A percentile compares a stretch with the other conserved stretches of the same genome.
Conservation (phyloP, 345 rosid species). For the Gossypium herbaceum region DNA sequence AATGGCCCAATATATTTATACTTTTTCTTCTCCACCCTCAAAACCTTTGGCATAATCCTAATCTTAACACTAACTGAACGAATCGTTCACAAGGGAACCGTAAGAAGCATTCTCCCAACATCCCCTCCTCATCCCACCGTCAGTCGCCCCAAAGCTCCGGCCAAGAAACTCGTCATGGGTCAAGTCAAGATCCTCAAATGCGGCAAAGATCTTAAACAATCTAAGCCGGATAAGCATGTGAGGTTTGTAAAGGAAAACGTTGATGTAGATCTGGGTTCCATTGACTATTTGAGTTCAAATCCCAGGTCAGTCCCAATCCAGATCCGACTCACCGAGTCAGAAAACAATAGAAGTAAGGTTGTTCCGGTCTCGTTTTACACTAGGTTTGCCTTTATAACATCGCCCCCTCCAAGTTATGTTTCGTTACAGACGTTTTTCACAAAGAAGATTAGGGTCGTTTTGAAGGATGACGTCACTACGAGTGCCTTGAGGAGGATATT, state of each 20-base stretch:
- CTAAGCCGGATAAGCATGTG: background rate
- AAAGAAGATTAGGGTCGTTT: slow-evolving; percentile 28
- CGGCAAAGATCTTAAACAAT: slow-evolving; percentile 39
- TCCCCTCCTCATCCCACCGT: background rate
- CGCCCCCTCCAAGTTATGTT: slow-evolving; percentile 88
- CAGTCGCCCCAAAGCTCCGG: background rate
- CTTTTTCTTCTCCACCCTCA: background rate
- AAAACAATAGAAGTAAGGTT: background rate
- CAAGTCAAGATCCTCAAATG: slow-evolving; percentile 71
- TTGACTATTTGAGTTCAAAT: slow-evolving; percentile 33
- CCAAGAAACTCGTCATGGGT: slow-evolving; percentile 30
- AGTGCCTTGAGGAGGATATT: slow-evolving; percentile 48
- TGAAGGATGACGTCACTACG: slow-evolving; percentile 36
- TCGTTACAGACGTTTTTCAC: slow-evolving; percentile 67
- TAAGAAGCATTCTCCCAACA: slow-evolving; percentile 27
- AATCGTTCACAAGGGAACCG: slow-evolving; percentile 36
- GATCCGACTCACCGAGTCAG: slow-evolving; percentile 29
- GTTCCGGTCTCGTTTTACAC: slow-evolving; percentile 45
- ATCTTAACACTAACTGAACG: slow-evolving; percentile 19
- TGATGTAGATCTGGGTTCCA: slow-evolving; percentile 33
- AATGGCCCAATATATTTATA: too few relatives aligned
- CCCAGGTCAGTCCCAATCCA: slow-evolving; percentile 22
- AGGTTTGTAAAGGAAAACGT: background rate
- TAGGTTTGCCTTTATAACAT: slow-evolving; percentile 59
- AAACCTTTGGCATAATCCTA: slow-evolving; percentile 15